Base-by-base conservation (phyloP, 345 rosid genomes). In the Salix brachista region DNA sequence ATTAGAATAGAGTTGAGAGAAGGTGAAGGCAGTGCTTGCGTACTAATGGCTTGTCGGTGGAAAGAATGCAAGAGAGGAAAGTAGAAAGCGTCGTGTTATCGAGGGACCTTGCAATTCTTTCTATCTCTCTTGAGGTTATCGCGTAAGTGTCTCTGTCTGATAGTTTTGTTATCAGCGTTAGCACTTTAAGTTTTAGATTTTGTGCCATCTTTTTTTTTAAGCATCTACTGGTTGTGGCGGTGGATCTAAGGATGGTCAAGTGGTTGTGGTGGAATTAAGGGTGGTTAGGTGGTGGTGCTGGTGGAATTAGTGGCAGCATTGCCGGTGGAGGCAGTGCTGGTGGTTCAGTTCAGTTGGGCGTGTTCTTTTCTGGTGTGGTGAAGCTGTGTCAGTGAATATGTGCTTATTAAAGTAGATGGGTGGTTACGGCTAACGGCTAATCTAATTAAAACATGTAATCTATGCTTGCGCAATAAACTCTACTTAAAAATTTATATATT, bases 121-220 rank as follows among this genome's bases (percentile, higher is more conserved):
- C 90, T 10, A 95, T 94, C 89, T 95, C 97, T 0, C 88, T 70
- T 32, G 91, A 88, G 3, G 98, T 96, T 70, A 83, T 74, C 65
- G 93, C 70, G 85, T 86, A 86, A 32, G 98, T 95, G 80, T 95
- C 99, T 28, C 96, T 83, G 88, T 95, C 96, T 8, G 94, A 87
- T 41, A 95, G 94, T 87, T 95, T 95, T 5, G 87, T 84, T 60
- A 91, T 81, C 64, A 91, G 80, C 19, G 81, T 79, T 25, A 87
- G 84, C 62, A 93, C 83, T 64, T 85, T 89, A 19, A 85, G 90
- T 77, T 86, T 93, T 32, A 89, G 52, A 73, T 79, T 82, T 16
- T 88, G 92, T 48, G 90, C 86, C 94, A 90, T 90, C 77, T 26
- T 58, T 69, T 41, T 41, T 30, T 32, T 18, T 69, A 44, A 77